These are phyloP conservation scores for Botrytis sinoallii DNA, from an alignment of 2,329 filamentous ascomycete species.

Conservation along the genomic window DNA sequence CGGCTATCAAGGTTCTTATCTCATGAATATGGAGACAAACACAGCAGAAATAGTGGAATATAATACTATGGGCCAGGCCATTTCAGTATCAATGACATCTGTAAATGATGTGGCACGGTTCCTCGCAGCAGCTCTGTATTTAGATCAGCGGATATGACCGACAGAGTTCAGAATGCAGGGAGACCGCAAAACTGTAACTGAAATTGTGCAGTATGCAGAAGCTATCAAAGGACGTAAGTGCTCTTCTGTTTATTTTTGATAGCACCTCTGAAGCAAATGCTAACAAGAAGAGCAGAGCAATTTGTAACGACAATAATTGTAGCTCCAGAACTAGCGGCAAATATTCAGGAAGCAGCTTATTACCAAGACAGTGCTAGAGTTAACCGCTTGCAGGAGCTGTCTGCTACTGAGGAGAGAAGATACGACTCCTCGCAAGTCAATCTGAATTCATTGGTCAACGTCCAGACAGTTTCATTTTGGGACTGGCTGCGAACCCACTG, in stretches of 20 bases:
- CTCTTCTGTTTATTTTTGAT: conserved; percentile 9
- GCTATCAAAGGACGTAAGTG: conserved; percentile 49
- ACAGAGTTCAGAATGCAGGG: conserved; percentile 66
- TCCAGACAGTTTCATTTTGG: conserved; percentile 51
- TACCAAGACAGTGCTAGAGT: conserved; percentile 48
- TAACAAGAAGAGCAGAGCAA: conserved; percentile 17
- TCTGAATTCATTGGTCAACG: conserved; percentile 52
- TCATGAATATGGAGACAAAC: conserved; percentile 58
- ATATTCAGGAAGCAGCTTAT: conserved; percentile 25
- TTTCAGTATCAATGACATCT: conserved; percentile 65
- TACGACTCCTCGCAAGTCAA: conserved; percentile 63
- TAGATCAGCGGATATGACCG: conserved; percentile 61
- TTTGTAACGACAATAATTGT: conserved; percentile 29
- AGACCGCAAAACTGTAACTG: conserved; percentile 59
- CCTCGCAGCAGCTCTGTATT: conserved; percentile 64
- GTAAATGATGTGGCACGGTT: conserved; percentile 69
- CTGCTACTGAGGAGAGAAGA: conserved; percentile 65
- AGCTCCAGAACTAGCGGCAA: conserved; percentile 25
- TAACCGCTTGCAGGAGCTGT: conserved; percentile 57
- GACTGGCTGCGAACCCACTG: conserved; percentile 54
- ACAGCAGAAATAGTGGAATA: conserved; percentile 59
- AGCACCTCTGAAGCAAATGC: neutral
- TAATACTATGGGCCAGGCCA: conserved; percentile 48
- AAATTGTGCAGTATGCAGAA: conserved; percentile 53
- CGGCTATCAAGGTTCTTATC: conserved; percentile 57